Conservation (phyloP, 768 basidiomycete genomes). For the Mycena filopes region DNA sequence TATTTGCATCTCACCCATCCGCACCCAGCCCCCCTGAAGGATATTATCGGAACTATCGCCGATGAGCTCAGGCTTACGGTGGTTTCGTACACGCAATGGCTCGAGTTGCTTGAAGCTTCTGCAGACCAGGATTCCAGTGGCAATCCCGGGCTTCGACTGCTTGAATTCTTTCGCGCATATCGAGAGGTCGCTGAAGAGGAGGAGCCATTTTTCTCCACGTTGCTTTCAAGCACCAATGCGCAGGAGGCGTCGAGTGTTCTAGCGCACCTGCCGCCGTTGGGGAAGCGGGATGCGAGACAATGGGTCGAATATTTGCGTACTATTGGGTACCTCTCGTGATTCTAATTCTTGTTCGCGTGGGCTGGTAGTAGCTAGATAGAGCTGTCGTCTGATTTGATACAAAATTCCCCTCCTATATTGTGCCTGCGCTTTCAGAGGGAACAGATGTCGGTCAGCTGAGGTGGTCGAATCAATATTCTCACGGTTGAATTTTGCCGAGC, state of each 20-base stretch:
- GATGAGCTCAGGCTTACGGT: slow-evolving; percentile 40
- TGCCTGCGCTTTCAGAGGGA: too few species aligned
- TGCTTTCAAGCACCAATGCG: not conserved
- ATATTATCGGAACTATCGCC: slow-evolving; percentile 37
- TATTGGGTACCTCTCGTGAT: not conserved
- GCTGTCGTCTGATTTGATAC: too few species aligned
- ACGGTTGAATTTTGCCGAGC: too few species aligned
- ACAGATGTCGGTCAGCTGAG: too few species aligned
- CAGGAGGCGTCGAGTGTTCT: not conserved
- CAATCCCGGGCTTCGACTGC: slow-evolving; percentile 10
- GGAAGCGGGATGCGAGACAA: not conserved
- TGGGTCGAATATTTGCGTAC: slow-evolving; percentile 2
- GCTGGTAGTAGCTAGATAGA: too few species aligned
- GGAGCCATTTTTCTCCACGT: slow-evolving; percentile 5
- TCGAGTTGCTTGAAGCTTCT: slow-evolving; percentile 38
- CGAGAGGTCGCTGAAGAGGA: not conserved
- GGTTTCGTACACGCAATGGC: slow-evolving; percentile 45
- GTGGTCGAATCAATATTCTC: too few species aligned
- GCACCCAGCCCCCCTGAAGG: slow-evolving; percentile 37
- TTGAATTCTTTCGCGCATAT: slow-evolving; percentile 15
- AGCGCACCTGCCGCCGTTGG: not conserved
- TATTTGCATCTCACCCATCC: slow-evolving; percentile 44
- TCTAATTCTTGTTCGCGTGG: too few species aligned
- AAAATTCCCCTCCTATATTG: too few species aligned
- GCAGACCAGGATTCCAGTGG: not conserved